Conservation (phyloP, 352 stramenopile species). For the Lagenidium giganteum region DNA sequence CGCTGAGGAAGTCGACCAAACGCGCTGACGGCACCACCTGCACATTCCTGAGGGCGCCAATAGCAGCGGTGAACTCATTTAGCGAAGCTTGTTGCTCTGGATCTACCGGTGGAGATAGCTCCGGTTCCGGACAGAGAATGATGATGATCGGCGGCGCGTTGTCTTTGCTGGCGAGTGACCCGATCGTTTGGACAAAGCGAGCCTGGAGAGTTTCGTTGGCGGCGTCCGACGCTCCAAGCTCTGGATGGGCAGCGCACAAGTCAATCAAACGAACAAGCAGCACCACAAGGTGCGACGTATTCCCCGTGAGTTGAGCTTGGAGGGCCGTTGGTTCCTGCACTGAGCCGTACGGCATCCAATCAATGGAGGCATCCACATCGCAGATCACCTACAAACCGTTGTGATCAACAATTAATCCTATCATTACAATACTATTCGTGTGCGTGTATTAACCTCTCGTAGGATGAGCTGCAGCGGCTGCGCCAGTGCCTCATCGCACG, state of each 20-base stretch:
- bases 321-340: constrained; percentile 6
- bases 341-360: constrained; percentile 57
- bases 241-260: constrained; percentile 44
- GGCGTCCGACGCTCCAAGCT: constrained; percentile 20
- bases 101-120: constrained; percentile 12
- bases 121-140: constrained; percentile 14
- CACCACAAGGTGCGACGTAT: constrained; percentile 35
- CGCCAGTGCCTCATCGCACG: constrained; percentile 48
- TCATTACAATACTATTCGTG: no score
- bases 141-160: constrained; percentile 8
- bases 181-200: constrained; percentile 3
- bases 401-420: no score
- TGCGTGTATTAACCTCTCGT: constrained; percentile 37
- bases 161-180: no score
- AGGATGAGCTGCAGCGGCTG: constrained; percentile 46
- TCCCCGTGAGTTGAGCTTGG: constrained; percentile 2
- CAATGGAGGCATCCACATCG: no score
- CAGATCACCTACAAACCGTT: constrained; percentile 13
- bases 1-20: constrained; percentile 22
- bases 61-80: constrained; percentile 9
- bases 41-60: constrained; percentile 21
- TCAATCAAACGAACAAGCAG: constrained; percentile 58
- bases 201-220: background rate
- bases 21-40: constrained; percentile 18
- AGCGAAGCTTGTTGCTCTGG: constrained; percentile 7